Evolutionary conservation across 768 basidiomycete species (phyloP).

Genomic region (Boletus pseudo-olivaceus): DNA sequence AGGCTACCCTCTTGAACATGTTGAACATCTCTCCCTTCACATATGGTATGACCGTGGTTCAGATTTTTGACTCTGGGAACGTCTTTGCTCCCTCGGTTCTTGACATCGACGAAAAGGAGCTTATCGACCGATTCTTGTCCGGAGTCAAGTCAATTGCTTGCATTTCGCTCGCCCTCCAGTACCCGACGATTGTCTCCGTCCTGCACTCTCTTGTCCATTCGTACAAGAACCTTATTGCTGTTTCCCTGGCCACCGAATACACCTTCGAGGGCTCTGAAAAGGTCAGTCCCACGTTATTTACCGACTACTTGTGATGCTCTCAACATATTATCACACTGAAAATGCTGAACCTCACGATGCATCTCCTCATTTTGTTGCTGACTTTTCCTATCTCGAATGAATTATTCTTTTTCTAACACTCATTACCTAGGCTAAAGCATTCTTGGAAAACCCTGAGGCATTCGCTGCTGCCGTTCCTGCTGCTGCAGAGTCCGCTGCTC

Average conservation of each 20-base stretch:
- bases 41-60: slow-evolving; percentile 97
- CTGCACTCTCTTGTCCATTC: slow-evolving; percentile 95
- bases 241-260: slow-evolving; percentile 90
- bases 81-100: slow-evolving; percentile 87
- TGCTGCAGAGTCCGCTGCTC: slow-evolving; percentile 46
- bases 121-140: slow-evolving; percentile 86
- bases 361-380: slow-evolving; percentile 26
- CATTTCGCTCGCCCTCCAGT: slow-evolving; percentile 92
- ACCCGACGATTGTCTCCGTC: slow-evolving; percentile 94
- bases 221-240: slow-evolving; percentile 96
- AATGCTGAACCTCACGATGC: slow-evolving; percentile 68
- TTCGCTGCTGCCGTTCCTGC: slow-evolving; percentile 80
- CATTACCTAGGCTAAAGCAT: slow-evolving; percentile 77
- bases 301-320: slow-evolving; percentile 22
- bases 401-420: slow-evolving; percentile 2
- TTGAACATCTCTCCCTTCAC: slow-evolving; percentile 99
- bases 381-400: slow-evolving; percentile 11
- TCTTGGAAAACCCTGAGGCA: slow-evolving; percentile 97
- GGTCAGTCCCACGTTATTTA: slow-evolving; percentile 45
- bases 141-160: slow-evolving; percentile 95
- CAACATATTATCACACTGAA: slow-evolving; percentile 64
- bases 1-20: slow-evolving; percentile 99
- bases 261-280: slow-evolving; percentile 91
- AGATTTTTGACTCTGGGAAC: slow-evolving; percentile 95
- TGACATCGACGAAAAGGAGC: slow-evolving; percentile 88